A percentile compares a stretch with the other conserved stretches of the same genome.
phyloP scores from a whole-genome alignment of 208 protist species.

The Strigomonas oncopelti region DNA sequence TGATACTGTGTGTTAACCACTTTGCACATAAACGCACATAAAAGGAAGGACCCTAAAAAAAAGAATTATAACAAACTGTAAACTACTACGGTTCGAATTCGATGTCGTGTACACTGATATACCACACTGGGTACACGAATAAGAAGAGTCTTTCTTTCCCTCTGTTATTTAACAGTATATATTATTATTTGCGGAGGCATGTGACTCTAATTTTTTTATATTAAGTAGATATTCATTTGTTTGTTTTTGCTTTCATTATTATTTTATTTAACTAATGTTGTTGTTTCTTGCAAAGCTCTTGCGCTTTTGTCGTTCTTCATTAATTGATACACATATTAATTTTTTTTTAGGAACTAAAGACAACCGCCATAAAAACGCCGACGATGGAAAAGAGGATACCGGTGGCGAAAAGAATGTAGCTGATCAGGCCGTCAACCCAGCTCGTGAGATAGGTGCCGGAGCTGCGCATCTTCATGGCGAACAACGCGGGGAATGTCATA shows the following conservation, averaged over 20 bases:
- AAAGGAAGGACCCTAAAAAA: background rate
- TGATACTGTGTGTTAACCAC: too few relatives aligned
- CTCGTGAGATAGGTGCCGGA: slow-evolving; percentile 56
- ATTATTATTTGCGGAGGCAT: too few relatives aligned
- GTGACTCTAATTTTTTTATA: too few relatives aligned
- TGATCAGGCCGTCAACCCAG: slow-evolving; percentile 37
- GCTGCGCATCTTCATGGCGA: slow-evolving; percentile 63
- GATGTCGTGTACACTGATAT: background rate
- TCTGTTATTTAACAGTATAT: too few relatives aligned
- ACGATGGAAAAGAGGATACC: slow-evolving; percentile 50
- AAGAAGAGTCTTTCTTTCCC: too few relatives aligned
- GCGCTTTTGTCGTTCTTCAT: too few relatives aligned
- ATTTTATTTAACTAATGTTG: too few relatives aligned
- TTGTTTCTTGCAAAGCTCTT: too few relatives aligned
- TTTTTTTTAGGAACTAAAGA: slow-evolving; percentile 26
- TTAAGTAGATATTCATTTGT: too few relatives aligned
- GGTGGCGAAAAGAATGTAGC: slow-evolving; percentile 38
- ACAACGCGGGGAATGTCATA: slow-evolving; percentile 75
- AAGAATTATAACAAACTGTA: background rate
- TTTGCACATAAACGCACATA: background rate
- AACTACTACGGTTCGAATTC: background rate
- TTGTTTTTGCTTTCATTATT: too few relatives aligned
- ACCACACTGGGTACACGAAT: too few relatives aligned
- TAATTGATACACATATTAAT: too few relatives aligned
- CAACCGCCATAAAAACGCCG: slow-evolving; percentile 54